Conservation (phyloP, 257 asterid genomes). For the Hygrophila difformis region DNA sequence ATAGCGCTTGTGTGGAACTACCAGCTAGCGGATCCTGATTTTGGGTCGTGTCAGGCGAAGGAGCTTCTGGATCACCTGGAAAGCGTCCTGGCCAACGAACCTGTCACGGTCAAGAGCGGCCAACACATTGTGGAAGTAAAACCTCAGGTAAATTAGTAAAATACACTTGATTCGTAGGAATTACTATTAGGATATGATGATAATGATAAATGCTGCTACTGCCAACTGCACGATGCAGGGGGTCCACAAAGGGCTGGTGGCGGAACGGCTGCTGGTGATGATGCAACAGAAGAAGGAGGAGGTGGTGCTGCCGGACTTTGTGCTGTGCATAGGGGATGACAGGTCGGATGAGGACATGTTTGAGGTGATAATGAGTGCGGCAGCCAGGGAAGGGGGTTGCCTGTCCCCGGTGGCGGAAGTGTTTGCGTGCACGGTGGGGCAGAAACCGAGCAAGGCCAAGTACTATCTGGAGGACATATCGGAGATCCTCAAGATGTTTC, state of each 20-base stretch:
- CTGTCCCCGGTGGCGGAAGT: conserved; percentile 77
- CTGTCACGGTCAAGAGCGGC: conserved; percentile 78
- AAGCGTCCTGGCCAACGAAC: conserved; percentile 80
- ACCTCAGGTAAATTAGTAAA: conserved; percentile 89
- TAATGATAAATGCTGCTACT: too few relatives aligned
- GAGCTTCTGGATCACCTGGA: conserved; percentile 81
- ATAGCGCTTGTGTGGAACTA: conserved; percentile 81
- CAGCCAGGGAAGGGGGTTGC: conserved; percentile 44
- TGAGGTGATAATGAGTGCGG: conserved; percentile 68
- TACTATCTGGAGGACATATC: conserved; percentile 62
- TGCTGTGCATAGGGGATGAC: conserved; percentile 81
- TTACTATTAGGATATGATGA: too few relatives aligned
- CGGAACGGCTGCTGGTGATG: conserved; percentile 44
- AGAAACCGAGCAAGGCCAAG: conserved; percentile 75
- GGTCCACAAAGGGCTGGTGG: conserved; percentile 70
- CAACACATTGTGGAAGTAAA: conserved; percentile 73
- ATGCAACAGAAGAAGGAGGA: conserved; percentile 44
- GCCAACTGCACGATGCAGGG: conserved; percentile 38
- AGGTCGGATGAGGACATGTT: conserved; percentile 86
- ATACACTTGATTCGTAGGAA: too few relatives aligned
- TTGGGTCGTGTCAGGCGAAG: conserved; percentile 76
- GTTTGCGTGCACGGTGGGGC: conserved; percentile 78
- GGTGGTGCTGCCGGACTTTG: conserved; percentile 59
- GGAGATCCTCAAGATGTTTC: conserved; percentile 74
- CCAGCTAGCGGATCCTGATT: conserved; percentile 80